Evolutionary conservation across 352 stramenopile species (phyloP), one percentile per base, ranked within the genome.

Genomic region (Pythium aquatile): DNA sequence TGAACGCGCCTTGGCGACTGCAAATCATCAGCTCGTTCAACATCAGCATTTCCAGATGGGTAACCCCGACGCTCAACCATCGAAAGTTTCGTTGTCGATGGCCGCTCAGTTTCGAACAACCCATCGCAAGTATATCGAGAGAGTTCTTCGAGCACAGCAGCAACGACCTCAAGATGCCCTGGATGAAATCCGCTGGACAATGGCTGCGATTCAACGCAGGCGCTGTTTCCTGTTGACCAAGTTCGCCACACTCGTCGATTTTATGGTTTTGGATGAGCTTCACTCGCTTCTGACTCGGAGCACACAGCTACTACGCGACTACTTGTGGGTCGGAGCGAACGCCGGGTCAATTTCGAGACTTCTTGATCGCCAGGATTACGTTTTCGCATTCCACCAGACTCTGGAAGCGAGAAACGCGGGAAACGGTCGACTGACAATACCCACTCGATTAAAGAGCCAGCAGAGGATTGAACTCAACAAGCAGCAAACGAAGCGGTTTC

Each of bases 171-270:
- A 65, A n/a, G 67, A 81, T 28, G 65, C 73, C 0, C 17, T 85
- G 17, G 76, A 83, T 30, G 69, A 87, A 30, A 85, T 91, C 58
- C 76, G 77, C 2, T 93, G 84, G 84, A 90, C 81, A 1, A 70
- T 91, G 54, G 84, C 81, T 7, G 81, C 84, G 1, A 88, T 91
- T 17, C 78, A 73, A 40, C 73, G 84, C 0, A 69, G 80, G 5
- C 82, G 78, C 20, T 93, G 84, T 47, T 57, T 61, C 6, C 76
- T 87, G 28, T 59, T 93, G 8, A 73, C 80, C 3, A 81, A 74
- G 39, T 90, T 93, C 37, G 65, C 83, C 11, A 65, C 35, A 0
- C 55, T 90, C 1, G 57, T 91, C 0, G 81, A 85, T 29, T 90
- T 89, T 49, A 69, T 93, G 55, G 49, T 81, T 13, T 30, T 91